Evolutionary conservation across 441 rosid species (phyloP).

Genomic region (Adansonia gregorii): DNA sequence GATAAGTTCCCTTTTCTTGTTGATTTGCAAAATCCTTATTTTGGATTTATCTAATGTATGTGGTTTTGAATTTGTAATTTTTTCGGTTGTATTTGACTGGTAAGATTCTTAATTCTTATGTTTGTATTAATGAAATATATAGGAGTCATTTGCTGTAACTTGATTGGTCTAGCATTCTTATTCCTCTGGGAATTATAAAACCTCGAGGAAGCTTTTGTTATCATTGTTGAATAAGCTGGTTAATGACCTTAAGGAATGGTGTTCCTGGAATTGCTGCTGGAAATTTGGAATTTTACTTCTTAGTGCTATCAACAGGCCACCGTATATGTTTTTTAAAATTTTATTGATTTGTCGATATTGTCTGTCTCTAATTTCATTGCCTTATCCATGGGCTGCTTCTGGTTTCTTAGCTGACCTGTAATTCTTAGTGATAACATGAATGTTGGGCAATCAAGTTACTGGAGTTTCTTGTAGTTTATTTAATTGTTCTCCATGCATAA

Average conservation of each 20-base stretch:
- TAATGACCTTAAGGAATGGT: background rate
- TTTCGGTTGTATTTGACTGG: background rate
- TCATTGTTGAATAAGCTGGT: background rate
- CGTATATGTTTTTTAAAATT: background rate
- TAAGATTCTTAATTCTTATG: slow-evolving; percentile 3
- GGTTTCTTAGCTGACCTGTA: slow-evolving; percentile 1
- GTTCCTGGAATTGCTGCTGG: background rate
- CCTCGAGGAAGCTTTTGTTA: slow-evolving; percentile 1
- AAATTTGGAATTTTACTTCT: background rate
- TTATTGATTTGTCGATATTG: background rate
- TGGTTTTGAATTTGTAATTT: slow-evolving; percentile 4
- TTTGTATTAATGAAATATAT: background rate
- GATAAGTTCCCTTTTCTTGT: background rate
- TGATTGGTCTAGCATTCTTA: background rate
- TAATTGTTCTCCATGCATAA: slow-evolving; percentile 4
- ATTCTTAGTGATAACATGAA: background rate
- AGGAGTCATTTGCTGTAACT: background rate
- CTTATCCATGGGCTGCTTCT: background rate
- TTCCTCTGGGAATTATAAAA: background rate
- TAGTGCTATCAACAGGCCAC: slow-evolving; percentile 2
- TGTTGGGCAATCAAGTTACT: slow-evolving; percentile 2
- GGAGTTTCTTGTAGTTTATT: slow-evolving; percentile 3
- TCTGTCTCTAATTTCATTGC: background rate
- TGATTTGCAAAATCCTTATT: background rate
- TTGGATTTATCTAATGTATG: background rate